These are phyloP conservation scores for Incumbomyces delicatus DNA, from an alignment of 2,329 filamentous ascomycete genomes.

Conservation along the genomic window DNA sequence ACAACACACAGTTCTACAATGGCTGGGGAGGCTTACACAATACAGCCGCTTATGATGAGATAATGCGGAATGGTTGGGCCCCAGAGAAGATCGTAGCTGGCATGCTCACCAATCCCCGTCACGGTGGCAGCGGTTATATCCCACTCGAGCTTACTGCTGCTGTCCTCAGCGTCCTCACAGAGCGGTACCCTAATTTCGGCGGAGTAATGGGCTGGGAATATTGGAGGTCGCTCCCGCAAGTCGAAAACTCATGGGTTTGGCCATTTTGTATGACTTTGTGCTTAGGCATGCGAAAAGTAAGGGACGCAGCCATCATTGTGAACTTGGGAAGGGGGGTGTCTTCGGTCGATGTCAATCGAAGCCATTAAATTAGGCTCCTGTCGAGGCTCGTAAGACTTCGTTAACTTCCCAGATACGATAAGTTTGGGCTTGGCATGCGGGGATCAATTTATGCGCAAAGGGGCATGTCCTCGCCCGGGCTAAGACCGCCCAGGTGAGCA, in stretches of 20 bases:
- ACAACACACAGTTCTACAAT: slow-evolving; percentile 89
- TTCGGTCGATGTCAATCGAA: slow-evolving; percentile 9
- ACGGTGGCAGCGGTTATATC: slow-evolving; percentile 58
- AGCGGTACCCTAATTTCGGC: slow-evolving; percentile 61
- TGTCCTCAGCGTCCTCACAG: slow-evolving; percentile 48
- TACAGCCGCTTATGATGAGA: slow-evolving; percentile 33
- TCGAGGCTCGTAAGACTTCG: no score
- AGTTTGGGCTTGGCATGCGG: no score
- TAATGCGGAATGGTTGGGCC: slow-evolving; percentile 53
- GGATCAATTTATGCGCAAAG: no score
- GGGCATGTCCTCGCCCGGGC: no score
- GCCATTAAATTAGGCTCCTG: not conserved
- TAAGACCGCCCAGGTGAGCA: no score
- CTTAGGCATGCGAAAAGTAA: slow-evolving; percentile 33
- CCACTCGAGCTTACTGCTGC: slow-evolving; percentile 47
- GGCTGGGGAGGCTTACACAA: slow-evolving; percentile 65
- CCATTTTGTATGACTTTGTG: slow-evolving; percentile 54
- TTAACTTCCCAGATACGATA: no score
- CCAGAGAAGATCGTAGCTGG: slow-evolving; percentile 68
- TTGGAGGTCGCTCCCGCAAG: slow-evolving; percentile 66
- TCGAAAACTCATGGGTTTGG: slow-evolving; percentile 64
- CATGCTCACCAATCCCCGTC: slow-evolving; percentile 66
- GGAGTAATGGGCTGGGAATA: slow-evolving; percentile 96
- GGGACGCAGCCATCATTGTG: slow-evolving; percentile 26
- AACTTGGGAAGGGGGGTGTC: slow-evolving; percentile 24